Evolutionary conservation across 148 eudicot genomes (phyloP).

Genomic region (Polygonum maritimum): DNA sequence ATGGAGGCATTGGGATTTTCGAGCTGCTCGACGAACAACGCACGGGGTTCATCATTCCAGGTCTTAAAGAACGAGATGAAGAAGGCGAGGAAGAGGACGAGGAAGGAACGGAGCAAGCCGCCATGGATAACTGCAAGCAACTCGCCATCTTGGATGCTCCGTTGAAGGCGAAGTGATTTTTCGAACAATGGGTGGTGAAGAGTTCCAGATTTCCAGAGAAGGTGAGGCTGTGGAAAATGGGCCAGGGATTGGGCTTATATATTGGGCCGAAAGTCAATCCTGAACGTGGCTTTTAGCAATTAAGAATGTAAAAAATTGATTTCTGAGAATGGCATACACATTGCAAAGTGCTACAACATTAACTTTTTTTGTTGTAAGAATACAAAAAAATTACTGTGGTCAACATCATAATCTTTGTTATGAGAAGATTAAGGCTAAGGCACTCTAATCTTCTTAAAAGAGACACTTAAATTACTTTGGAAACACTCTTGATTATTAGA

Average conservation of each 20-base stretch:
- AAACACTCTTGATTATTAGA: too few species aligned
- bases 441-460: too few species aligned
- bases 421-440: too few species aligned
- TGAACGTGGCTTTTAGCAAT: neutral
- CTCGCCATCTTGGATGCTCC: conserved; percentile 25
- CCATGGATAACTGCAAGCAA: conserved; percentile 37
- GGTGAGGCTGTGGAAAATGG: neutral
- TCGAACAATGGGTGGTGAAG: conserved; percentile 5
- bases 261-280: neutral
- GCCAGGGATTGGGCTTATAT: neutral
- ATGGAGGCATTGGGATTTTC: conserved; percentile 50
- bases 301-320: neutral
- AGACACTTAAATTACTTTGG: too few species aligned
- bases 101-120: conserved; percentile 33
- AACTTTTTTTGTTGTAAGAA: too few species aligned
- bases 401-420: too few species aligned
- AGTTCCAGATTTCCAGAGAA: neutral
- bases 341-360: too few species aligned
- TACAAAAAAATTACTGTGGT: too few species aligned
- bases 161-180: neutral
- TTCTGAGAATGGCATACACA: neutral
- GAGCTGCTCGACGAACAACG: conserved; percentile 23
- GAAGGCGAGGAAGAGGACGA: conserved; percentile 22
- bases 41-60: conserved; percentile 15
- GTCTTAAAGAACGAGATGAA: conserved; percentile 15